phyloP scores from a whole-genome alignment of 139 green algal species.

The Mychonastes homosphaera region DNA sequence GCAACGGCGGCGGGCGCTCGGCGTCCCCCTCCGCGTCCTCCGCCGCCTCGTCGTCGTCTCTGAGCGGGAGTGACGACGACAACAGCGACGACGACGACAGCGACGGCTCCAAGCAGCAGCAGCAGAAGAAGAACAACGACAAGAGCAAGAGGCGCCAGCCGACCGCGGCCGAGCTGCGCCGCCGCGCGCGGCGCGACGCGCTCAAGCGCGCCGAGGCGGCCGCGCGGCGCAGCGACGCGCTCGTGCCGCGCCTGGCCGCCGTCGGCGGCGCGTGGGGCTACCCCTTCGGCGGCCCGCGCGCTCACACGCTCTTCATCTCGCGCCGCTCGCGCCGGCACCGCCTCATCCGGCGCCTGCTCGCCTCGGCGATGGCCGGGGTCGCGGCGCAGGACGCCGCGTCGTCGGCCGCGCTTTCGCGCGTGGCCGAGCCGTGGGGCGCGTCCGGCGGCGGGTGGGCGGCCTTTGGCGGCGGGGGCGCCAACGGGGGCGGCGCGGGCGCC shows the following conservation, averaged over 20 bases:
- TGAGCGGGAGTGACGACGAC: no score
- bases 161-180: background rate
- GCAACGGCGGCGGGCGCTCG: no score
- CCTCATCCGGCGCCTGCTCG: constrained; percentile 17
- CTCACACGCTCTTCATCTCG: constrained; percentile 23
- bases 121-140: background rate
- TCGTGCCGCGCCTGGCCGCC: constrained; percentile 2
- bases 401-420: no score
- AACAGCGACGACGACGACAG: no score
- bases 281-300: constrained; percentile 30
- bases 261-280: constrained; percentile 33
- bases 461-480: background rate
- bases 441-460: background rate
- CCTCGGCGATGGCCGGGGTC: constrained; percentile 8
- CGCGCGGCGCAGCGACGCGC: no score
- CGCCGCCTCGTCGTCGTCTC: no score
- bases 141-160: background rate
- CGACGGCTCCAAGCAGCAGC: background rate
- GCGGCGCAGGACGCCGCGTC: background rate
- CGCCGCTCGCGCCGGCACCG: constrained; percentile 28
- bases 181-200: constrained; percentile 2
- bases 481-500: constrained; percentile 1
- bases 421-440: background rate
- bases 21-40: no score
- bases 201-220: constrained; percentile 3